Evolutionary conservation across 2,329 filamentous ascomycete genomes (phyloP).

Genomic region (Aureobasidium zeae): DNA sequence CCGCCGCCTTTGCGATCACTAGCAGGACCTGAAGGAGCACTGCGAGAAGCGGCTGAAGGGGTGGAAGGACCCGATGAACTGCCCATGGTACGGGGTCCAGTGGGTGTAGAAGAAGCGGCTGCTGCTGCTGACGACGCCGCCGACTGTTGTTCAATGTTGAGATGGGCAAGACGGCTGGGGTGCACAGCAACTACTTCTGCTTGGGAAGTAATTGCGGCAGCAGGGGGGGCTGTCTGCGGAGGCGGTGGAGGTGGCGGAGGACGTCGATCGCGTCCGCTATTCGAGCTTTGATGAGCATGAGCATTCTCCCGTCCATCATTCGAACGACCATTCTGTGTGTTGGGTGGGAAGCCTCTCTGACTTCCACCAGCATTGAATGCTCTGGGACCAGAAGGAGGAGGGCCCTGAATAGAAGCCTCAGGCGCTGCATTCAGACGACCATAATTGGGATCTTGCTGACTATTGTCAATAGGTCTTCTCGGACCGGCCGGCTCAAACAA

Average conservation of each 20-base stretch:
- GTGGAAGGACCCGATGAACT: constrained; percentile 21
- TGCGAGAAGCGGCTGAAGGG: constrained; percentile 21
- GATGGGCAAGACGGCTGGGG: constrained; percentile 20
- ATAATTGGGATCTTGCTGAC: constrained; percentile 38
- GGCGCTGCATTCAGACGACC: constrained; percentile 40
- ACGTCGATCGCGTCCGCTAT: constrained; percentile 16
- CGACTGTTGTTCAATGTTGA: background rate
- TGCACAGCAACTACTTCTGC: constrained; percentile 19
- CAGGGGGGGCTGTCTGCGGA: constrained; percentile 12
- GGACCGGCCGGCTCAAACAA: constrained; percentile 22
- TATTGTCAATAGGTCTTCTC: constrained; percentile 31
- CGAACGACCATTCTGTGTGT: constrained; percentile 16
- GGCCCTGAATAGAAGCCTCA: too few species aligned
- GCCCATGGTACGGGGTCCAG: constrained; percentile 24
- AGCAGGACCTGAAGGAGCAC: constrained; percentile 15
- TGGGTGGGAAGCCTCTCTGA: constrained; percentile 38
- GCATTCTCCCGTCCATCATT: constrained; percentile 9
- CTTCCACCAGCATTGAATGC: too few species aligned
- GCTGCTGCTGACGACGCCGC: too few species aligned
- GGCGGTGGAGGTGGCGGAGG: constrained; percentile 23
- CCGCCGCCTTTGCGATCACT: constrained; percentile 16
- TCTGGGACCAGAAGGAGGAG: constrained; percentile 47
- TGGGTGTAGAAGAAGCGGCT: too few species aligned
- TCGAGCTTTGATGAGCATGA: constrained; percentile 23
- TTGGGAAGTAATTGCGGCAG: constrained; percentile 19